phyloP scores from a whole-genome alignment of 2,329 filamentous ascomycete species.

The Nectriaceae sp. region DNA sequence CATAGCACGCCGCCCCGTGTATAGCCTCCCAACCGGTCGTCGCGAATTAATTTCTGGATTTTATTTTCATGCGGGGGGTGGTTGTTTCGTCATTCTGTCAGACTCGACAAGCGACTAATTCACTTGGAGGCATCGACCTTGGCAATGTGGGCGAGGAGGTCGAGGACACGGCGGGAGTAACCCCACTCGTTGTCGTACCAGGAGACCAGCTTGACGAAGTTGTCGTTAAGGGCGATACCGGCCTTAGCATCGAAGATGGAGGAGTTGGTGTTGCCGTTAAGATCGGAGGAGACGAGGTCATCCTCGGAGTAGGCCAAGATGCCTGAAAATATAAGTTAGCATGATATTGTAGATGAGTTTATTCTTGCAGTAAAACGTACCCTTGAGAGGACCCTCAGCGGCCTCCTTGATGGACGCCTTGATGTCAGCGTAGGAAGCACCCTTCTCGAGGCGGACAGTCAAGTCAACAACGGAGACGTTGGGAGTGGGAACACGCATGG shows the following conservation, averaged over 20 bases:
- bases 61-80: constrained; percentile 20
- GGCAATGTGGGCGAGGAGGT: constrained; percentile 77
- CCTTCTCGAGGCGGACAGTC: constrained; percentile 92
- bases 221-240: constrained; percentile 95
- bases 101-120: constrained; percentile 26
- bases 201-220: constrained; percentile 97
- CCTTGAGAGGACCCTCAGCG: constrained; percentile 81
- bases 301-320: constrained; percentile 96
- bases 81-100: constrained; percentile 3
- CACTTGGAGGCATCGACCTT: constrained; percentile 69
- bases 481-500: constrained; percentile 97
- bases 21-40: constrained; percentile 11
- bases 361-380: constrained; percentile 57
- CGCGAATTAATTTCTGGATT: constrained; percentile 22
- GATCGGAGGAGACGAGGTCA: constrained; percentile 89
- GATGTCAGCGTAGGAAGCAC: constrained; percentile 85
- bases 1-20: constrained; percentile 20
- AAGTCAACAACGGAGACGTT: constrained; percentile 99
- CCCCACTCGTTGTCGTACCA: constrained; percentile 99
- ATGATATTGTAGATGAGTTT: constrained; percentile 5
- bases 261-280: constrained; percentile 90
- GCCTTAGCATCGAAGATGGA: constrained; percentile 99
- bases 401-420: constrained; percentile 89
- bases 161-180: constrained; percentile 93
- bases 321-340: constrained; percentile 51